Base-by-base conservation (phyloP, 495 filamentous ascomycete species). In the Daldinia childiae region DNA sequence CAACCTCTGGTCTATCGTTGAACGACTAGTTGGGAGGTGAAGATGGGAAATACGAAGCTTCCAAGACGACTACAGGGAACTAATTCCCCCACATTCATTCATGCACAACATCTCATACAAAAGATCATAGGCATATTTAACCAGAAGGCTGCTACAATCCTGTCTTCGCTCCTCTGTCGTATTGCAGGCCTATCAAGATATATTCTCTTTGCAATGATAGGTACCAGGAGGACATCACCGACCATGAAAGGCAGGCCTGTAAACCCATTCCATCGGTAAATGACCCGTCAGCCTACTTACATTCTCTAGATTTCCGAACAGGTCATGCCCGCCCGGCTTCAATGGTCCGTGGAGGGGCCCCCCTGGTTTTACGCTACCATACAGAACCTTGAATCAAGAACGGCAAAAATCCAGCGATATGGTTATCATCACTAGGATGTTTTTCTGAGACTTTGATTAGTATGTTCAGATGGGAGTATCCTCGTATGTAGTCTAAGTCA, bases 231-330 rank as follows among this genome's bases (percentile, higher is more conserved):
- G 48, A 19, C 26, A 29, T 12, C 12, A 30, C n/a, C 14, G 26
- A 15, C 24, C 26, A 54, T 54, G 50, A 54, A 45, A 52, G 45
- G 24, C 52, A 64, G 27, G 27, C 62, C 15, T 60, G 45, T 15
- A 50, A 64, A 68, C 29, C 69, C 69, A 62, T 55, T 30, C 55
- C 12, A 55, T 52, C 56, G 69, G 69, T 64, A 72, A 45, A n/a
- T 27, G 43, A 52, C 38, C 61, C 36, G 43, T 61, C 27, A 27
- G 21, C 19, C 4, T 56, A 17, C 58, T 30, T 24, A 41, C 21
- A 61, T 39, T 68, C 7, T 51, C 59, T 60, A 57, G 48, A 58
- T 50, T 71, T 48, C 26, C 60, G 51, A 50, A 62, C 54, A 67
- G 45, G 43, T 51, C 48, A 59, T 30, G 36, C 56, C 55, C 27